A percentile compares a stretch with the other conserved stretches of the same genome.
Conservation (phyloP, 208 protist species). For the Leishmania gerbilli region DNA sequence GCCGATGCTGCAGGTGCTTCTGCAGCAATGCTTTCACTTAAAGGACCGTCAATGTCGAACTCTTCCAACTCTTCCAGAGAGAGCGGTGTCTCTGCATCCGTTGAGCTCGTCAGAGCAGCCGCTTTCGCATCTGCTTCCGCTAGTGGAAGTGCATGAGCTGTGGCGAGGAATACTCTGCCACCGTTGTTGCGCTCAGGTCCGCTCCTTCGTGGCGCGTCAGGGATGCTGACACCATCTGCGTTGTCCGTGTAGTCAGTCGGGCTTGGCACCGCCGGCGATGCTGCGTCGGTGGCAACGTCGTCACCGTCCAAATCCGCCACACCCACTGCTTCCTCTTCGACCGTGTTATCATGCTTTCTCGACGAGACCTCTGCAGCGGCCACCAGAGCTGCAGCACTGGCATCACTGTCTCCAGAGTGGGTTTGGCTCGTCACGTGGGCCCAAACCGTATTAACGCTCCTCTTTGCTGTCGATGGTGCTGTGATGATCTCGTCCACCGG, state of each 20-base stretch:
- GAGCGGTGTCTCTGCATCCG: not conserved
- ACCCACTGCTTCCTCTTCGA: not conserved
- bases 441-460: slow-evolving; percentile 6
- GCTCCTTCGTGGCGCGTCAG: not conserved
- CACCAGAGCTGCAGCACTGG: not conserved
- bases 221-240: not conserved
- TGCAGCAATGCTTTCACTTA: not conserved
- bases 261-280: not conserved
- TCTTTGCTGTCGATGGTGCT: not conserved
- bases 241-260: not conserved
- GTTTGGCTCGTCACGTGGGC: not conserved
- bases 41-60: slow-evolving; percentile 26
- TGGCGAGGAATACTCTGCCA: not conserved
- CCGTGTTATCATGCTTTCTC: not conserved
- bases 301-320: not conserved
- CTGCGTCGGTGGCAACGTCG: not conserved
- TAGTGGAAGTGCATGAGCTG: not conserved
- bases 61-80: slow-evolving; percentile 12
- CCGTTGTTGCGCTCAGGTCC: not conserved
- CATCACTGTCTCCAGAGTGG: not conserved
- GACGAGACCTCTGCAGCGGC: not conserved
- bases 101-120: not conserved
- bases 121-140: not conserved
- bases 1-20: not conserved
- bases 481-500: not conserved